A percentile compares a stretch with the other conserved stretches of the same genome.
Evolutionary conservation across 441 rosid genomes (phyloP).

Genomic region (Brassica hybrid): DNA sequence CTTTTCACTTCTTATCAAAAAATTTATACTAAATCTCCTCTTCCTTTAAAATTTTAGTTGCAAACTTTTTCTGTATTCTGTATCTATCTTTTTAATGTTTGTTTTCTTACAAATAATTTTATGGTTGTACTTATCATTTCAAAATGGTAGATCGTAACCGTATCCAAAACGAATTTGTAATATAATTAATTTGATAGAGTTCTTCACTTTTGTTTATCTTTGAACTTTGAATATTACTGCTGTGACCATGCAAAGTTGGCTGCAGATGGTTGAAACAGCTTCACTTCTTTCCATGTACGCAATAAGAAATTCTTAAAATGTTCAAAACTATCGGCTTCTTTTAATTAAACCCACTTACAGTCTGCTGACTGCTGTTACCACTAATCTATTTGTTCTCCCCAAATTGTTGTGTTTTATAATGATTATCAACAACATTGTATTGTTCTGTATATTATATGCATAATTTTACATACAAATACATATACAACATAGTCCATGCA

Average conservation of each 20-base stretch:
- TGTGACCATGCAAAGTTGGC: conserved; percentile 25
- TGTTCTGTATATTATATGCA: background rate
- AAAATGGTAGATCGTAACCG: background rate
- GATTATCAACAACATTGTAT: conserved; percentile 17
- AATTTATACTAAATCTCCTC: background rate
- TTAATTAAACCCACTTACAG: conserved; percentile 28
- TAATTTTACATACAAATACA: background rate
- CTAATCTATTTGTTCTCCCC: conserved; percentile 7
- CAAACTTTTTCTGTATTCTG: background rate
- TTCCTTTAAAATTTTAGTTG: background rate
- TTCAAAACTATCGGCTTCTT: conserved; percentile 31
- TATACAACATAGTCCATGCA: background rate
- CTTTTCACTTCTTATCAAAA: background rate
- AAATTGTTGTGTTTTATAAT: conserved; percentile 13
- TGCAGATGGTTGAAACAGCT: conserved; percentile 25
- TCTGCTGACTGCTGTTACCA: conserved; percentile 3
- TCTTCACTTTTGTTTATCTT: conserved; percentile 17
- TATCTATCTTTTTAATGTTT: background rate
- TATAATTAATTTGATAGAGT: background rate
- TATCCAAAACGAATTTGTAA: background rate
- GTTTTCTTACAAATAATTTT: background rate
- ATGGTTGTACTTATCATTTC: background rate
- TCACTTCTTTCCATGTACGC: conserved; percentile 27
- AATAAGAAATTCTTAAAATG: background rate
- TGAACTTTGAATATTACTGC: conserved; percentile 26